Conservation (phyloP, 2,329 filamentous ascomycete species). For the Aspergillus sp. region DNA sequence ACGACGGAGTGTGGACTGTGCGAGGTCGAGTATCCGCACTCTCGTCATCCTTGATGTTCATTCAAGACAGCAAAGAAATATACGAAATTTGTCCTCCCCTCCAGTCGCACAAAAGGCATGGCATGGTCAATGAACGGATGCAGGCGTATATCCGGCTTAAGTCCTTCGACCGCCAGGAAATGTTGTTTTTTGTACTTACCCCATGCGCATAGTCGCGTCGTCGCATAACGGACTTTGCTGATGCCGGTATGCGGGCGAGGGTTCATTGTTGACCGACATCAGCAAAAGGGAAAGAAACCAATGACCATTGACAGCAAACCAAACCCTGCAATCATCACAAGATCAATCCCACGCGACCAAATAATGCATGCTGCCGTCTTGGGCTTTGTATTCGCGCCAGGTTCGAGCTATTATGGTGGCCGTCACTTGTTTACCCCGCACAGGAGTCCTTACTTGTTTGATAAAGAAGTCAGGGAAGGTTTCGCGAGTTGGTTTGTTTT, state of each 20-base stretch:
- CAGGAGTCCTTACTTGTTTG: neutral
- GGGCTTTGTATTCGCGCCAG: neutral
- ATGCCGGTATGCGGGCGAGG: neutral
- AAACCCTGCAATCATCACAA: neutral
- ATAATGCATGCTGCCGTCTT: neutral
- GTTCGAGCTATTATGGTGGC: neutral
- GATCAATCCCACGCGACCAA: neutral
- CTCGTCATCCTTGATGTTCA: too few species aligned
- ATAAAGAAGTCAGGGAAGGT: neutral
- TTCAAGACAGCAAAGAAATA: too few species aligned
- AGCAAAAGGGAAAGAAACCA: neutral
- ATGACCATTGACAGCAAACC: neutral
- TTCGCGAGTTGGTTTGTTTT: neutral
- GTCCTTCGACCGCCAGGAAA: neutral
- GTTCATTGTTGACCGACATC: neutral
- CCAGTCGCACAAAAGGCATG: neutral
- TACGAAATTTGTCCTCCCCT: too few species aligned
- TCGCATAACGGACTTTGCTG: neutral
- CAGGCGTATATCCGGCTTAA: conserved; percentile 2
- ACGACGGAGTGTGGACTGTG: neutral
- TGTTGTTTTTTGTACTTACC: neutral
- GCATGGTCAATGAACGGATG: neutral
- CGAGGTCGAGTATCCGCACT: too few species aligned
- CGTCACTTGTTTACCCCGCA: neutral
- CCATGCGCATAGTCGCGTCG: too few species aligned